Percentiles rank a stretch among this genome's conserved stretches.
phyloP scores from a whole-genome alignment of 2,329 filamentous ascomycete species.

The Diaporthe citriasiana region DNA sequence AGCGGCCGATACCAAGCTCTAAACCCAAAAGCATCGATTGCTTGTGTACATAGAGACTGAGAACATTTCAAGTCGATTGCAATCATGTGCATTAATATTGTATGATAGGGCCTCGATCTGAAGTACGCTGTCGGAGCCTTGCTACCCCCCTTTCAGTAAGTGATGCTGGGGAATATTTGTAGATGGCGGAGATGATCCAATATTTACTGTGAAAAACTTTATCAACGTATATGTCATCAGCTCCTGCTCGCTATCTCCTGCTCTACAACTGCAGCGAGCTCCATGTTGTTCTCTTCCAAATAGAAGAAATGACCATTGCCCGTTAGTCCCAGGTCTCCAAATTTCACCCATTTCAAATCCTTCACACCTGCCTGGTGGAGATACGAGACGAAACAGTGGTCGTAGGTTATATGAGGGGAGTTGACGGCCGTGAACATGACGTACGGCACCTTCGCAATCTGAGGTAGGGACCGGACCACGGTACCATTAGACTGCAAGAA shows the following conservation, averaged over 20 bases:
- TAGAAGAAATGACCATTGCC: constrained; percentile 32
- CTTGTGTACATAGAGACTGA: no score
- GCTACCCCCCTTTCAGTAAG: no score
- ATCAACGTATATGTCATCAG: not conserved
- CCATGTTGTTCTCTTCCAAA: constrained; percentile 19
- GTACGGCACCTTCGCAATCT: constrained; percentile 20
- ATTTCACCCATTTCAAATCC: constrained; percentile 25
- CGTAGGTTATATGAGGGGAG: constrained; percentile 29
- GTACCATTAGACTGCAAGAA: constrained; percentile 14
- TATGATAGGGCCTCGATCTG: no score
- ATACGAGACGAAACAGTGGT: constrained; percentile 23
- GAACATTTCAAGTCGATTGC: no score
- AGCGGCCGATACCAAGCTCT: no score
- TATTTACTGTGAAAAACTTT: no score
- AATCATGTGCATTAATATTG: no score
- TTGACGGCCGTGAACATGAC: constrained; percentile 27
- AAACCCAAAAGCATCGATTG: no score
- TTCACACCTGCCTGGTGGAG: constrained; percentile 15
- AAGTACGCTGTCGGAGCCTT: no score
- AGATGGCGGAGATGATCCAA: no score
- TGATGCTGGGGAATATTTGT: no score
- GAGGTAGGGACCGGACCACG: constrained; percentile 21
- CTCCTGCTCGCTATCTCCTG: constrained; percentile 13
- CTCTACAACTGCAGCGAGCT: constrained; percentile 18
- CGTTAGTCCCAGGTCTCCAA: constrained; percentile 1